Conservation (phyloP, 805 yeast genomes). For the Candida jianshihensis region DNA sequence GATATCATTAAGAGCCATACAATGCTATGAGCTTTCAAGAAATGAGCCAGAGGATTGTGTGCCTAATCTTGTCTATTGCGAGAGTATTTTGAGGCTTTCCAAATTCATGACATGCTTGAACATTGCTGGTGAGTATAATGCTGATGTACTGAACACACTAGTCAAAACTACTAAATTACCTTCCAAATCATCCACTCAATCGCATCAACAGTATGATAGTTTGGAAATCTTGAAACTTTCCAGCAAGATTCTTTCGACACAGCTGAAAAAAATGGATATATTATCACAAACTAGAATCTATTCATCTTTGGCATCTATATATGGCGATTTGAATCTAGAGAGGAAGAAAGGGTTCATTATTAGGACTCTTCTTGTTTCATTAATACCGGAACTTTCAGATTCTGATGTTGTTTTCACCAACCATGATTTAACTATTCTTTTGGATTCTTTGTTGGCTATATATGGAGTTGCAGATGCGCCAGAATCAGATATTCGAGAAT, state of each 20-base stretch:
- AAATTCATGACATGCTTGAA: conserved; percentile 51
- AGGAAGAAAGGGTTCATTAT: conserved; percentile 69
- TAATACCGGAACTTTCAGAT: conserved; percentile 33
- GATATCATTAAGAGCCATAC: conserved; percentile 32
- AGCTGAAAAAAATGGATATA: conserved; percentile 37
- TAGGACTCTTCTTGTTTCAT: conserved; percentile 51
- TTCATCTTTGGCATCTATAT: conserved; percentile 58
- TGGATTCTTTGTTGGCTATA: conserved; percentile 41
- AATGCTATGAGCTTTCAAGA: conserved; percentile 44
- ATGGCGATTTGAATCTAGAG: conserved; percentile 48
- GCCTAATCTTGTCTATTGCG: conserved; percentile 76
- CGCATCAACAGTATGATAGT: conserved; percentile 21
- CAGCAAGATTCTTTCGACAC: conserved; percentile 38
- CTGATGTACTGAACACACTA: conserved; percentile 35
- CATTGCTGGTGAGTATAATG: conserved; percentile 41
- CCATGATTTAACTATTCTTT: conserved; percentile 32
- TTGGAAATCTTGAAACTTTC: conserved; percentile 43
- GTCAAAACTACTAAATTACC: conserved; percentile 31
- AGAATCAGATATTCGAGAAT: conserved; percentile 23
- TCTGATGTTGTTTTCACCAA: conserved; percentile 3
- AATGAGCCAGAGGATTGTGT: conserved; percentile 63
- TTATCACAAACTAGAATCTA: conserved; percentile 56
- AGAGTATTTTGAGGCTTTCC: conserved; percentile 56
- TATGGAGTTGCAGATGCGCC: conserved; percentile 46
- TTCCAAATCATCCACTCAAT: neutral